phyloP scores from a whole-genome alignment of 2,329 filamentous ascomycete genomes.

The Apiospora pterosperma region DNA sequence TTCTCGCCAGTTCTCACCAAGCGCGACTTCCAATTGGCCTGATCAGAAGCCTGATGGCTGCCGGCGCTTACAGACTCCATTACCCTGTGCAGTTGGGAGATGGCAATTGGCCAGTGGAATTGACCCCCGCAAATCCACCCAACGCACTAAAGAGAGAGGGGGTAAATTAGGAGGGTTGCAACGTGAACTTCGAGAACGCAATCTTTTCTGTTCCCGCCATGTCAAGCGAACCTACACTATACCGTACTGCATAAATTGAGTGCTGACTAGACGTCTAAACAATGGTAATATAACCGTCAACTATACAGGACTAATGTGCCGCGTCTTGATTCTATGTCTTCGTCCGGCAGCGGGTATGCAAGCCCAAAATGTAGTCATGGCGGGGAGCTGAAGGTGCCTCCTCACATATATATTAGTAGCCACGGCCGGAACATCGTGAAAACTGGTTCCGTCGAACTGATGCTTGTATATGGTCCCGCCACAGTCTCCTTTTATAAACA shows the following conservation, averaged over 20 bases:
- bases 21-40: not conserved
- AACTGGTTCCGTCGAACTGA: not conserved
- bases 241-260: not conserved
- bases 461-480: not conserved
- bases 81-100: not conserved
- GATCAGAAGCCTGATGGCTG: not conserved
- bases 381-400: not conserved
- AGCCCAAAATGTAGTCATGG: not conserved
- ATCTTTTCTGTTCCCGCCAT: not conserved
- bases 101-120: not conserved
- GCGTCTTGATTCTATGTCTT: not conserved
- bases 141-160: not conserved
- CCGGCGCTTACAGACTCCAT: constrained; percentile 1
- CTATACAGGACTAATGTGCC: not conserved
- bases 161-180: not conserved
- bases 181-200: not conserved
- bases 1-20: not conserved
- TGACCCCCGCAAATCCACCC: not conserved
- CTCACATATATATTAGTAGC: not conserved
- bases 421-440: too few relatives aligned
- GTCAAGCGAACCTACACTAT: not conserved
- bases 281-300: not conserved
- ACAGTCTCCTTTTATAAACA: not conserved
- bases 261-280: not conserved
- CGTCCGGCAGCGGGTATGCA: not conserved